phyloP scores from a whole-genome alignment of 176 grass and related monocot genomes.

The Lolium multiflorum region DNA sequence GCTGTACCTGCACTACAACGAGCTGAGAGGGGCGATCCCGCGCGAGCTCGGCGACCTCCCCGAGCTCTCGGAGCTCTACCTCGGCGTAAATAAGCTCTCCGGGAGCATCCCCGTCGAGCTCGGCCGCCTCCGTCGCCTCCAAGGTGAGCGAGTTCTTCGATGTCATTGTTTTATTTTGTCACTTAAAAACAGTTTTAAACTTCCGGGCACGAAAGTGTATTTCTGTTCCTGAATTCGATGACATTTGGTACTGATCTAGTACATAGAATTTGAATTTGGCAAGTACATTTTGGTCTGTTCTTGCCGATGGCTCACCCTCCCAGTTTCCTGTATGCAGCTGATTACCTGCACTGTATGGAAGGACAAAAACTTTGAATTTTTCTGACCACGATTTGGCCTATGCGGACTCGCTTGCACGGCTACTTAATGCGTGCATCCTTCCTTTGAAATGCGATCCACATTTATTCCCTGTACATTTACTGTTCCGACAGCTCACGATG shows the following conservation, averaged over 20 bases:
- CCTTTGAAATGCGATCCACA: not conserved
- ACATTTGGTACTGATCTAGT: not conserved
- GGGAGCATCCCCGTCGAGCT: conserved; percentile 64
- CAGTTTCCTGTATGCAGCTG: not conserved
- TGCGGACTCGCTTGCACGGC: conserved; percentile 25
- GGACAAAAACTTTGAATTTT: conserved; percentile 36
- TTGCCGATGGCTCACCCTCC: not conserved
- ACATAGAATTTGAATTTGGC: not conserved
- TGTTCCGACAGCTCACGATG: conserved; percentile 13
- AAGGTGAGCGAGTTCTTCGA: conserved; percentile 60
- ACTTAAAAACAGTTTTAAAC: not conserved
- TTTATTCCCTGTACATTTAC: conserved; percentile 5
- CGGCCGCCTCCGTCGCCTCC: conserved; percentile 53
- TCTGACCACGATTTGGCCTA: conserved; percentile 4
- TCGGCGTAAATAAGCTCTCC: conserved; percentile 69
- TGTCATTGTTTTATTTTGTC: no score
- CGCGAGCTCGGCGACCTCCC: conserved; percentile 55
- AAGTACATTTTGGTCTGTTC: not conserved
- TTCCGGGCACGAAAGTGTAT: not conserved
- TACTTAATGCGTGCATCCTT: not conserved
- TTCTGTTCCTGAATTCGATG: not conserved
- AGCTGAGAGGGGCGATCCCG: conserved; percentile 56
- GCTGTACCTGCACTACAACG: conserved; percentile 84
- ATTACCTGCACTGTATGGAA: conserved; percentile 18
- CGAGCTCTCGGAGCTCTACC: conserved; percentile 70